Conservation (phyloP, 2,329 filamentous ascomycete genomes). For the Cytospora schulzeri region DNA sequence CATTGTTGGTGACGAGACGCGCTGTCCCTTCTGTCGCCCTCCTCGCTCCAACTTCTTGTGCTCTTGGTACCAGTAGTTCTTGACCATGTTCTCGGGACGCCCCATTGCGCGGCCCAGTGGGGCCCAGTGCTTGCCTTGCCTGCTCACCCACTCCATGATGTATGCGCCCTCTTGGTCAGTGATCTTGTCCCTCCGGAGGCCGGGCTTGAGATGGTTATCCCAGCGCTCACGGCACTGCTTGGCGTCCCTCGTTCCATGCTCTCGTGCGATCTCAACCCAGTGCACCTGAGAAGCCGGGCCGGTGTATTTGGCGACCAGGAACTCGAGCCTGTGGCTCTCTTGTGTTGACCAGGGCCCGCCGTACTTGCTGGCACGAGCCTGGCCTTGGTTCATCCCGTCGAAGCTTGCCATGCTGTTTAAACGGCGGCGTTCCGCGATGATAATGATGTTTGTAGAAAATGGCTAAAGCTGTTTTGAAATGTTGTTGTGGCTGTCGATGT, state of each 20-base stretch:
- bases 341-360: conserved; percentile 3
- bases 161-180: conserved; percentile 67
- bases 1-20: conserved; percentile 1
- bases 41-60: conserved; percentile 20
- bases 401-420: conserved; percentile 3
- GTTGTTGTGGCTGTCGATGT: neutral
- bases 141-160: conserved; percentile 76
- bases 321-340: conserved; percentile 2
- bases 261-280: conserved; percentile 84
- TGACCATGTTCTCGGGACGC: conserved; percentile 88
- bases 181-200: conserved; percentile 45
- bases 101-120: conserved; percentile 81
- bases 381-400: neutral
- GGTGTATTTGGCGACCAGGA: neutral
- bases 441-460: neutral
- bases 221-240: conserved; percentile 96
- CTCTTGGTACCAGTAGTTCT: conserved; percentile 77
- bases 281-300: conserved; percentile 40
- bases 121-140: conserved; percentile 86
- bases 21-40: neutral
- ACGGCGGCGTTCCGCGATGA: neutral
- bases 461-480: neutral
- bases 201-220: conserved; percentile 86
- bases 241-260: conserved; percentile 76
- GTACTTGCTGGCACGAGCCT: conserved; percentile 5